Base-by-base conservation (phyloP, 345 rosid species). In the Laguncularia racemosa region DNA sequence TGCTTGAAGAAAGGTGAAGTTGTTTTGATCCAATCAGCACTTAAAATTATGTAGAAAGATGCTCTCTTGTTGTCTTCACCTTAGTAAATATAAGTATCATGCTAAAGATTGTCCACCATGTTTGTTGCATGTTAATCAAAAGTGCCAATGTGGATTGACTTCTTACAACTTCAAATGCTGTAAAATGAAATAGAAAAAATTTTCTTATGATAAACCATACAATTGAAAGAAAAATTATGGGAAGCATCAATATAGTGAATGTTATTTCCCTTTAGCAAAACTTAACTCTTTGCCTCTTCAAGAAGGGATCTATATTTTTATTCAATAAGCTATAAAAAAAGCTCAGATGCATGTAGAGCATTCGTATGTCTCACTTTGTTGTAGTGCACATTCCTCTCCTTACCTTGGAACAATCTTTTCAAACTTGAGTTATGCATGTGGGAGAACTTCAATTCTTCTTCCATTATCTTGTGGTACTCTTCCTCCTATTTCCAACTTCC, bases 381-480 rank as follows among this genome's bases (percentile, higher is more conserved):
- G 90, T 64, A 85, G 90, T 74, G 97, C 97, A 26, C 96, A 93
- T 53, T 93, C 92, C 65, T 85, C 92, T 73, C 89, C 96, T 57
- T 90, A 97, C 68, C 89, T 89, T 18, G 90, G 85, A 64, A 88
- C 88, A 19, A 90, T 90, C 51, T 90, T 93, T 60, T 73, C 74
- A 13, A 97, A 93, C 84, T 71, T 93, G 59, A 87, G 81, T 11
- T 93, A 96, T 78, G 97, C 96, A 13, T 93, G 96, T 71, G 87
- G 97, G 59, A 78, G 73, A 76, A 87, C 90, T 53, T 85, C 91
- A 23, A 81, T 93, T 59, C 91, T 97, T 71, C 99, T 97, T 57
- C 99, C 99, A 54, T 64, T 82, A 73, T 91, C 97, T 13, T 90
- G 97, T 57, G 99, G 96, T 50, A 90, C 97, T 4, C 84, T 89